These are phyloP conservation scores for Globisporangium nodosum DNA, from an alignment of 352 stramenopile species.

Conservation along the genomic window DNA sequence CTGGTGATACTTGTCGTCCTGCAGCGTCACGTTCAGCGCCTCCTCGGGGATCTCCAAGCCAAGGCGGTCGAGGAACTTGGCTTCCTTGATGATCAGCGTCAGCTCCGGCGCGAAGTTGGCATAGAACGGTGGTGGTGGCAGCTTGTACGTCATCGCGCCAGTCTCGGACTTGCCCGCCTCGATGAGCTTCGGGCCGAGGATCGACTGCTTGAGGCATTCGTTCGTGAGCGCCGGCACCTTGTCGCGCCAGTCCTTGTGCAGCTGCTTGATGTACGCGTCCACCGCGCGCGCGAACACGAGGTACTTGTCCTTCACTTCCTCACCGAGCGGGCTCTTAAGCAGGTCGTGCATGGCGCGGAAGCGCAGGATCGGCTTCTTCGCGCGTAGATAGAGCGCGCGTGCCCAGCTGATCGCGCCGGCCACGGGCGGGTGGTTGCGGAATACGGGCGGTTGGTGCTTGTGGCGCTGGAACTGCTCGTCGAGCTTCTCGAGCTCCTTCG, in stretches of 20 bases:
- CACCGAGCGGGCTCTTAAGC: conserved; percentile 85
- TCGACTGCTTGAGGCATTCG: conserved; percentile 92
- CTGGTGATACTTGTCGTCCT: conserved; percentile 95
- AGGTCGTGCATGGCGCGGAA: conserved; percentile 93
- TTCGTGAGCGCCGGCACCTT: conserved; percentile 84
- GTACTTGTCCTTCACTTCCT: conserved; percentile 94
- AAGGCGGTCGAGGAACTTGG: conserved; percentile 93
- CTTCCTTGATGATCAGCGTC: conserved; percentile 94
- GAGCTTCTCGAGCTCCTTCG: conserved; percentile 91
- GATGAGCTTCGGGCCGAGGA: conserved; percentile 81
- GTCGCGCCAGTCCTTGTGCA: conserved; percentile 92
- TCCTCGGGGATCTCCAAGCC: conserved; percentile 94
- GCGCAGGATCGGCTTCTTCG: conserved; percentile 93
- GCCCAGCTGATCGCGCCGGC: conserved; percentile 83
- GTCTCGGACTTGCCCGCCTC: conserved; percentile 74
- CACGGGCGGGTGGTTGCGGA: conserved; percentile 92
- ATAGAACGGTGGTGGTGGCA: conserved; percentile 89
- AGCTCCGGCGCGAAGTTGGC: conserved; percentile 93
- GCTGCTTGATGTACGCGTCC: conserved; percentile 90
- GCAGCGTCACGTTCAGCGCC: conserved; percentile 93
- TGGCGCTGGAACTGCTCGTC: conserved; percentile 86
- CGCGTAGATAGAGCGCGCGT: conserved; percentile 80
- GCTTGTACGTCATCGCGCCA: conserved; percentile 68
- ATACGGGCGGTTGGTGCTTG: conserved; percentile 83
- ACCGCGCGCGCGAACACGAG: conserved; percentile 90